Evolutionary conservation across 2,329 filamentous ascomycete genomes (phyloP), one percentile per base, ranked within the genome.

Genomic region (Macrophomina tecta): DNA sequence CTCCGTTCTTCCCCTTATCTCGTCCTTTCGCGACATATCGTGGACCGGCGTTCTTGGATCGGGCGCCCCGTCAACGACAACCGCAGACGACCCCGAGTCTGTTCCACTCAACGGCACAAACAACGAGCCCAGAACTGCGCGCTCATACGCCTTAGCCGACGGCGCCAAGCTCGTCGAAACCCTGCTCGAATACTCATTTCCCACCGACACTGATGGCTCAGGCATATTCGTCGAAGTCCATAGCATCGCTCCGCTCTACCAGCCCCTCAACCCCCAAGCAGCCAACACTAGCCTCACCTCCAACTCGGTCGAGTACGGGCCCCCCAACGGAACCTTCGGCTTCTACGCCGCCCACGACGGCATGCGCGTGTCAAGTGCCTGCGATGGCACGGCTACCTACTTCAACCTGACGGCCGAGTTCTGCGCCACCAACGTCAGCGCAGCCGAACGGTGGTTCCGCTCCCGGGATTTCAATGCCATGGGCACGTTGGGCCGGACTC

Each of bases 321-420:
- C 70, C 5, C 38, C 70, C 12, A 42, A 45, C 23, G 66, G 65
- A 14, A 71, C 72, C 30, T 67, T 72, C 38, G 70, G 68, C 63
- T 64, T 73, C 28, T 75, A 74, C 56, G 63, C 65, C 28, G 64
- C 68, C 16, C 71, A 69, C 30, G 72, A 73, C 63, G 70, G 64
- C 6, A 72, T 68, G 36, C 71, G 68, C 11, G 72, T 72, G 1
- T 71, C 70, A 7, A 62, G 69, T 23, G 64, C 68, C 18, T 75
- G 73, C 68, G 56, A 68, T 40, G 69, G 71, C 48, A 30, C 60
- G 9, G 71, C 71, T 2, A 72, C 66, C 32, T 69, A 67, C 6
- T 48, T 65, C 18, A 75, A 74, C 40, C 70, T 75, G 62, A 72
- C 72, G 3, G 69, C 69, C 34, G 64, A 69, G 42, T 73, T 72